Base-by-base conservation (phyloP, 768 basidiomycete species). In the Boletus huronensis region DNA sequence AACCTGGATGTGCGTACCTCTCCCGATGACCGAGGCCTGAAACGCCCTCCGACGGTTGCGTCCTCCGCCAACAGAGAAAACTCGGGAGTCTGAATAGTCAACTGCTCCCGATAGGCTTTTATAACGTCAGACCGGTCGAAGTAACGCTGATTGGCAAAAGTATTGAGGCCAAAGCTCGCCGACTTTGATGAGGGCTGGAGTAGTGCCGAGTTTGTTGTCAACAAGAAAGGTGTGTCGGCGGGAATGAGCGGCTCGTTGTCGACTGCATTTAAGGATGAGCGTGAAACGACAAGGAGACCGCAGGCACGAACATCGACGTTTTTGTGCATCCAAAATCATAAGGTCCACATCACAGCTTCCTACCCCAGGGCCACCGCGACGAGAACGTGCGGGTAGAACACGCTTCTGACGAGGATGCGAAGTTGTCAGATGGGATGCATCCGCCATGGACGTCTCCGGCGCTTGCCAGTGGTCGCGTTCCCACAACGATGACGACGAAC, bases 261-360 rank as follows among this genome's bases (percentile, higher is more conserved):
- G 52, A 78, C 88, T 92, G 64, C 26, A 23, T 26, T 38, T 45
- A 55, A 48, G 35, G 50, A 54, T 64, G 63, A 71, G 64, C 38
- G 50, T 48, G 53, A 49, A 55, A 39, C 44, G 50, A 61, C 23
- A 31, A 47, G 43, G 52, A 48, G 51, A 52, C 19, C 16, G 39
- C 52, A 51, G 45, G 48, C 35, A 79, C 85, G 65, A 68, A 93
- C 93, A 74, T 77, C 83, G 85, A 71, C 83, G 82, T 72, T 83
- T 83, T 63, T 87, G 79, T 58, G 85, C 87, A 61, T 93, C 91
- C 58, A 93, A 71, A 68, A 95, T 89, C 83, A 91, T 85, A 51
- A 83, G 62, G 75, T 95, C 93, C 17, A 85, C 78, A 67, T 91
- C 88, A 67, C 85, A 84, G 56, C 74, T 86, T 52, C 92, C 90